These are phyloP conservation scores for Diaporthe vaccinii DNA, from an alignment of 2,329 filamentous ascomycete genomes.

Conservation along the genomic window DNA sequence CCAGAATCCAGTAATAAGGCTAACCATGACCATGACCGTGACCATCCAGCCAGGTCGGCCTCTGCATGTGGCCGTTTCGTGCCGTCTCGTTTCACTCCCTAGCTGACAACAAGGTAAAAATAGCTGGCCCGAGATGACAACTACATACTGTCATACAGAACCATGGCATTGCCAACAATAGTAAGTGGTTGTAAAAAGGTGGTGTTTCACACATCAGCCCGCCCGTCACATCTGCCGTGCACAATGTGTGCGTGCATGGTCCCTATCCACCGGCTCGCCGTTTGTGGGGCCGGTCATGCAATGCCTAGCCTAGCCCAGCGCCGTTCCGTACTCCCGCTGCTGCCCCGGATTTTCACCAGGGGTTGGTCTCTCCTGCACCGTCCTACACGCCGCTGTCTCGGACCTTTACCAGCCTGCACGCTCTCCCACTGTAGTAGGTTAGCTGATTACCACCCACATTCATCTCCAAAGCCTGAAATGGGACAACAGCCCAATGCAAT, in stretches of 20 bases:
- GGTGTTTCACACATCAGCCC: neutral
- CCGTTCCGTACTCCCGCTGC: conserved; percentile 5
- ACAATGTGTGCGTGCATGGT: neutral
- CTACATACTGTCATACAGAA: neutral
- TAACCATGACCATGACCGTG: neutral
- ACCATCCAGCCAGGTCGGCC: neutral
- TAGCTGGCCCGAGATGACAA: conserved; percentile 1
- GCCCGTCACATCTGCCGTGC: neutral
- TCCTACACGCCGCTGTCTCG: neutral
- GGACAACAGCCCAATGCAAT: neutral
- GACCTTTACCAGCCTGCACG: neutral
- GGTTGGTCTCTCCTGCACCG: neutral
- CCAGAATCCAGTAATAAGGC: neutral
- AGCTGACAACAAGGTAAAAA: conserved; percentile 12
- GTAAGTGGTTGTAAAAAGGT: neutral
- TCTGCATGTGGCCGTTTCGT: neutral
- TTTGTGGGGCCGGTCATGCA: conserved; percentile 10
- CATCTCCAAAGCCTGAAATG: too few relatives aligned
- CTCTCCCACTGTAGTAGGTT: neutral
- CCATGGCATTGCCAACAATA: neutral
- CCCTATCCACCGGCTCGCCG: neutral
- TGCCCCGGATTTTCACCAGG: neutral
- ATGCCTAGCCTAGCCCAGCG: neutral
- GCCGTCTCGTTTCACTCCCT: conserved; percentile 14
- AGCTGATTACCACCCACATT: neutral